Evolutionary conservation across 140 eudicot genomes (phyloP).

Genomic region (Cichorium intybus): DNA sequence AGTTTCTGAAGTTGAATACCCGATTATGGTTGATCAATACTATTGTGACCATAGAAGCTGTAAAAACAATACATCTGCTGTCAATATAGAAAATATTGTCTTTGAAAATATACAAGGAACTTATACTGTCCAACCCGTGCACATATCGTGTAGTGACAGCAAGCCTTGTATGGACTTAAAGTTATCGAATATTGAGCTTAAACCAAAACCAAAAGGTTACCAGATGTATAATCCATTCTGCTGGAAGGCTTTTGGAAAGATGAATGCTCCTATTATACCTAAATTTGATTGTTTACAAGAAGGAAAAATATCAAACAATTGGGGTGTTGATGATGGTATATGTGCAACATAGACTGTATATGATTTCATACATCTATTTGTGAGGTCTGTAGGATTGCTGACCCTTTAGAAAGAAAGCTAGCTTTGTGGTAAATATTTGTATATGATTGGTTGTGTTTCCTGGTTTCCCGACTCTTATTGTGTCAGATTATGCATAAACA

Average conservation of each 20-base stretch:
- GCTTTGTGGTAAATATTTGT: conserved; percentile 4
- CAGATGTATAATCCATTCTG: conserved; percentile 58
- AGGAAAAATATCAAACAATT: conserved; percentile 44
- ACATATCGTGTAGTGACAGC: conserved; percentile 83
- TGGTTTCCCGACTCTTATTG: too few relatives aligned
- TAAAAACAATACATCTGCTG: conserved; percentile 66
- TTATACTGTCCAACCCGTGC: conserved; percentile 75
- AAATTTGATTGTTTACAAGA: conserved; percentile 54
- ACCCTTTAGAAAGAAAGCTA: conserved; percentile 31
- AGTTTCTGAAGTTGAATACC: conserved; percentile 64
- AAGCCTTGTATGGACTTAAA: conserved; percentile 69
- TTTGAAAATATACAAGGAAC: conserved; percentile 73
- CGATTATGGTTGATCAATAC: conserved; percentile 80
- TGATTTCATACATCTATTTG: conserved; percentile 15
- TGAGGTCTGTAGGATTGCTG: conserved; percentile 31
- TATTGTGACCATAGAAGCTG: conserved; percentile 76
- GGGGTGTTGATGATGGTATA: conserved; percentile 32
- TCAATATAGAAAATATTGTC: conserved; percentile 55
- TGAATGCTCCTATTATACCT: conserved; percentile 45
- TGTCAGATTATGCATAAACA: too few relatives aligned
- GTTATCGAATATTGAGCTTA: conserved; percentile 46
- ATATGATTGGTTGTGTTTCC: neutral
- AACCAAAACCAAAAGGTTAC: conserved; percentile 44
- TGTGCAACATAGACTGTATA: conserved; percentile 29
- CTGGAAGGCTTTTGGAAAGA: conserved; percentile 68